These are phyloP conservation scores for Leccinum uliginosum DNA, from an alignment of 768 basidiomycete species.

Conservation along the genomic window DNA sequence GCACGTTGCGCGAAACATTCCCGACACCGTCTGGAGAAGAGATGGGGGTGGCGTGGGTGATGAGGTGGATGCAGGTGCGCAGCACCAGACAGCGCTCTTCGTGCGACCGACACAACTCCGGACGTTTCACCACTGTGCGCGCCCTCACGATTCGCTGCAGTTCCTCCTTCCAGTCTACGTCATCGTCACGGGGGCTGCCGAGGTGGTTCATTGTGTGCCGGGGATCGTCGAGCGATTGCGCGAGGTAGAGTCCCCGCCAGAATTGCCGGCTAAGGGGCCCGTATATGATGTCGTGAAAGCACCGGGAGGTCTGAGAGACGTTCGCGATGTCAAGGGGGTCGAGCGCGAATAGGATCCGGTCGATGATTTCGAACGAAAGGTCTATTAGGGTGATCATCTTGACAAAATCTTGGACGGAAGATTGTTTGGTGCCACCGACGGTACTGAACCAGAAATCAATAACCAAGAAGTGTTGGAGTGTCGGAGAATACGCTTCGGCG, in stretches of 20 bases:
- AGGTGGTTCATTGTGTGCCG: slow-evolving; percentile 40
- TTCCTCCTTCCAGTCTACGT: slow-evolving; percentile 48
- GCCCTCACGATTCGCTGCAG: slow-evolving; percentile 56
- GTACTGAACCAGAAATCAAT: neutral
- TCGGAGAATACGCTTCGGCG: neutral
- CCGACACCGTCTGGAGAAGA: slow-evolving; percentile 19
- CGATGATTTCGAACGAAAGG: slow-evolving; percentile 57
- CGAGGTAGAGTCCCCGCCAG: slow-evolving; percentile 66
- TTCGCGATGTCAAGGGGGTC: slow-evolving; percentile 59
- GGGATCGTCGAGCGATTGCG: slow-evolving; percentile 61
- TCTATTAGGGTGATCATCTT: slow-evolving; percentile 26
- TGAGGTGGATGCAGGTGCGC: slow-evolving; percentile 48
- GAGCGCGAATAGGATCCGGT: slow-evolving; percentile 50
- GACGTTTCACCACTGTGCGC: slow-evolving; percentile 40
- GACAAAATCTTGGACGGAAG: neutral
- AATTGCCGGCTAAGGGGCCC: slow-evolving; percentile 37
- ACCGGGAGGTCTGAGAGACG: slow-evolving; percentile 47
- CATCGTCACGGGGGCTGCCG: slow-evolving; percentile 19
- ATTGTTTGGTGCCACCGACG: neutral
- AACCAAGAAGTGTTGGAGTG: neutral
- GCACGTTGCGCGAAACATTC: slow-evolving; percentile 45
- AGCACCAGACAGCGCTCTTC: slow-evolving; percentile 41
- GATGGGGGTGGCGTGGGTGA: slow-evolving; percentile 39
- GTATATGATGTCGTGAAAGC: slow-evolving; percentile 44
- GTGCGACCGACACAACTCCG: slow-evolving; percentile 33